Evolutionary conservation across 192 early-diverging fungal species (phyloP).

Genomic region (Backusella luteola): DNA sequence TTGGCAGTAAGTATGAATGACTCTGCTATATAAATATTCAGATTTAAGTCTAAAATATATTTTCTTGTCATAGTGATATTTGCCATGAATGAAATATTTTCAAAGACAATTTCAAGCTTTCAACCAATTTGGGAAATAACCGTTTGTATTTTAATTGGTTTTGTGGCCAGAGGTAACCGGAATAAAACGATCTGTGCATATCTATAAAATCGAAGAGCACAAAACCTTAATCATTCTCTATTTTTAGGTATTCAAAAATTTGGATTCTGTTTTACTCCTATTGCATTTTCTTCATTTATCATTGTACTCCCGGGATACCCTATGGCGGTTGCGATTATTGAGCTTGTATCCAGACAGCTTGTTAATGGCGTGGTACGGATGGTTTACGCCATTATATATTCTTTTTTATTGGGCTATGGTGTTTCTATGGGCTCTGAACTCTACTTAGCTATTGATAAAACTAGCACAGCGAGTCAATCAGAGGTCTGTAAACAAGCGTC

Average conservation of each 20-base stretch:
- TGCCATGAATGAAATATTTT: constrained; percentile 48
- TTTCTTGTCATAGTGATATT: constrained; percentile 29
- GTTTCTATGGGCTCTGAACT: constrained; percentile 50
- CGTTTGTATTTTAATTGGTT: constrained; percentile 44
- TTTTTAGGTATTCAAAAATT: constrained; percentile 31
- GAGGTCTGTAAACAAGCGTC: not conserved
- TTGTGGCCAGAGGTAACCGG: constrained; percentile 33
- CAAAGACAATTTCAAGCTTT: constrained; percentile 46
- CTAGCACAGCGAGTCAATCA: not conserved
- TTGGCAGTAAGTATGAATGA: constrained; percentile 32
- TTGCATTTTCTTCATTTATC: constrained; percentile 59
- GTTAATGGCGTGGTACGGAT: constrained; percentile 86
- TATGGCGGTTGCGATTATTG: constrained; percentile 82
- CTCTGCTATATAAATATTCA: not conserved
- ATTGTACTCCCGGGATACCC: constrained; percentile 74
- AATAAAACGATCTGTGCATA: not conserved
- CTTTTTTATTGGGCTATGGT: constrained; percentile 76
- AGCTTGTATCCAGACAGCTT: constrained; percentile 83
- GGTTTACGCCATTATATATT: constrained; percentile 77
- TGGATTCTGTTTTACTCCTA: constrained; percentile 62
- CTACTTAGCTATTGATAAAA: constrained; percentile 16
- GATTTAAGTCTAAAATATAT: not conserved
- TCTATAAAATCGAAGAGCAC: not conserved
- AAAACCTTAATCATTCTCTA: not conserved
- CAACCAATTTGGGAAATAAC: constrained; percentile 49